phyloP scores from a whole-genome alignment of 176 grass and related monocot genomes.

The Musa troglodytarum region DNA sequence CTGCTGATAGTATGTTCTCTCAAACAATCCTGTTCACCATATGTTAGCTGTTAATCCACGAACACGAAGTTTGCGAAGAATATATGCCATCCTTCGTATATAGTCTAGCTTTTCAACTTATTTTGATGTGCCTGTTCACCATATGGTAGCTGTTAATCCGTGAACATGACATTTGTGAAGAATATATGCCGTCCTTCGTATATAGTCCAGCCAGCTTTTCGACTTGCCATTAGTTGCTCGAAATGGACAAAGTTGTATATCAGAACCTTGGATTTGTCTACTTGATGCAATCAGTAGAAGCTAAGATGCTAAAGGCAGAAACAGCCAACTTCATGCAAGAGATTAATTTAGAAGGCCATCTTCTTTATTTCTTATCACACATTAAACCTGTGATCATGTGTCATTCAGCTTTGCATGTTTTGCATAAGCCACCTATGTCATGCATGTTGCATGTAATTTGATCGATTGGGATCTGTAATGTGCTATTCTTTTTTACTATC shows the following conservation, averaged over 20 bases:
- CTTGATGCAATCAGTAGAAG: too few relatives aligned
- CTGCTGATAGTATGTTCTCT: constrained; percentile 62
- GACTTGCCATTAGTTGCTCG: neutral
- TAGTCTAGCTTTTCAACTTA: neutral
- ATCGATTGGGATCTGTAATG: neutral
- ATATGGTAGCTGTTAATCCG: neutral
- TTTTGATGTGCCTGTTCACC: neutral
- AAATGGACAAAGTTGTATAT: neutral
- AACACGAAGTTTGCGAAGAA: neutral
- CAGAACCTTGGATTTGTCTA: neutral
- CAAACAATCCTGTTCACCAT: neutral
- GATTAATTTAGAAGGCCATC: too few relatives aligned
- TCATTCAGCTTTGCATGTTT: too few relatives aligned
- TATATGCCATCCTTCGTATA: neutral
- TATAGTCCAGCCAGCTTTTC: neutral
- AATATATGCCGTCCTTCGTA: neutral
- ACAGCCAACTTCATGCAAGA: too few relatives aligned
- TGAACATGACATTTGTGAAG: neutral
- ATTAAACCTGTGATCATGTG: too few relatives aligned
- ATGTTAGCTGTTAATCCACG: neutral
- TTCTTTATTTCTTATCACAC: too few relatives aligned
- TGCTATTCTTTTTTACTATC: constrained; percentile 17
- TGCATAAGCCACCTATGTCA: neutral
- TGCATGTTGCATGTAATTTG: neutral
- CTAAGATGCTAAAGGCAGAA: too few relatives aligned